phyloP scores from a whole-genome alignment of 1,284 basidiomycete genomes.

The Puccinia horiana region DNA sequence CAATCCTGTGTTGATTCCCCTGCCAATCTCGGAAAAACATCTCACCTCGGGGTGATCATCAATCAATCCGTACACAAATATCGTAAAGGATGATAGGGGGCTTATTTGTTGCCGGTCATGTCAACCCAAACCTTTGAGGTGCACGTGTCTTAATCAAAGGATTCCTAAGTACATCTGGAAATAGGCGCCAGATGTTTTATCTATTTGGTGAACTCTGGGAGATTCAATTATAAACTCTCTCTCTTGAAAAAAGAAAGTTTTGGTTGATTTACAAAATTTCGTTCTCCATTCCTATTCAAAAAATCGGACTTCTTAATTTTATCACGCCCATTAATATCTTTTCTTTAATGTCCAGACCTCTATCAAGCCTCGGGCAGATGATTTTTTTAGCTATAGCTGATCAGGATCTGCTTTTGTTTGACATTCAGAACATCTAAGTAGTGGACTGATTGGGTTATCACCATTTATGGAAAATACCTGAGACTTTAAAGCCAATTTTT shows the following conservation, averaged over 20 bases:
- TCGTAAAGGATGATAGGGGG: too few relatives aligned
- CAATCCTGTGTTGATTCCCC: too few relatives aligned
- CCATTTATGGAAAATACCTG: neutral
- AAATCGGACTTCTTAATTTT: neutral
- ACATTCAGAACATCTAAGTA: neutral
- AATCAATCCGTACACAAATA: too few relatives aligned
- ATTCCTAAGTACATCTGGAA: neutral
- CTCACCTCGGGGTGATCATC: too few relatives aligned
- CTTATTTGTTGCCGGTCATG: too few relatives aligned
- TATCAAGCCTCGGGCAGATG: neutral
- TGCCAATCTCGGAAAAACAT: too few relatives aligned
- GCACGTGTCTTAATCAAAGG: neutral
- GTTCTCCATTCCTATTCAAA: neutral
- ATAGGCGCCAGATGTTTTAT: too few relatives aligned
- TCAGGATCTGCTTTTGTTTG: neutral
- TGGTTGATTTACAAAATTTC: neutral
- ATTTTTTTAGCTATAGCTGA: neutral
- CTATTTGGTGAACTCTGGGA: too few relatives aligned
- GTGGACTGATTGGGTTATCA: neutral
- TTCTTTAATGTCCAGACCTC: neutral
- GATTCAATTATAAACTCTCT: neutral
- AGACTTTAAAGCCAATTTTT: neutral
- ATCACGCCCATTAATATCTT: neutral
- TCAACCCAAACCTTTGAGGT: neutral
- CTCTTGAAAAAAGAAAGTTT: neutral